Base-by-base conservation (phyloP, 73 alveolate species). In the Paramecium pentaurelia region DNA sequence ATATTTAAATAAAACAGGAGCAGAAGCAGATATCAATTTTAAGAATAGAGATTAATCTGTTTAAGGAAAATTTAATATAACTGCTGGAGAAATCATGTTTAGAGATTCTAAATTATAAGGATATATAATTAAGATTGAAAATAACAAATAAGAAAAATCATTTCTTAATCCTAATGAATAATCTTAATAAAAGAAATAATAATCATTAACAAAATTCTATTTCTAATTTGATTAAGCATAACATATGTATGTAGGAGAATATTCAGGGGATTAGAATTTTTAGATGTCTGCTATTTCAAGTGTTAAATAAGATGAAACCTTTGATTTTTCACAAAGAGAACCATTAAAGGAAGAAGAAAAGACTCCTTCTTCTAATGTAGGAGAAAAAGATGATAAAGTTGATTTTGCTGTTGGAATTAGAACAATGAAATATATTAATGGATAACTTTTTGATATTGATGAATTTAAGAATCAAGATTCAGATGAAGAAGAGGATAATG, bases 391-490 rank as follows among this genome's bases (percentile, higher is more conserved):
- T 64, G 88, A 71, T 40, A 70, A 30, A n/a, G 71, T 89, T 14
- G 94, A 89, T 32, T 89, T 30, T 6, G 92, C 60, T n/a, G 30
- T 71, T 8, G 94, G 94, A 11, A 89, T 89, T 8, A 70, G 94
- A 89, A 71, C 94, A 8, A 60, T 89, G 37, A 64, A 68, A 25
- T 71, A 45, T 42, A 47, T 89, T 1, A 89, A 60, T 71, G 90
- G 91, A 1, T 47, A 89, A 71, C 18, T 89, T 0, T 70, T 45
- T 25, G 94, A 89, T 73, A 83, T 89, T 28, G 94, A 89, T 16
- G 94, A 89, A 71, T 47, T 89, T 77, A 89, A 83, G 32, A 89
- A 83, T 71, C 60, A 70, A 22, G 94, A 89, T 71, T 47, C 71
- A 47, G 94, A 89, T 71, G 90, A 68, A 12, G 94, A 89, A 71